Percentiles rank a stretch among this genome's conserved stretches.
Conservation (phyloP, 2,329 filamentous ascomycete genomes). For the Cladosporium sp. region DNA sequence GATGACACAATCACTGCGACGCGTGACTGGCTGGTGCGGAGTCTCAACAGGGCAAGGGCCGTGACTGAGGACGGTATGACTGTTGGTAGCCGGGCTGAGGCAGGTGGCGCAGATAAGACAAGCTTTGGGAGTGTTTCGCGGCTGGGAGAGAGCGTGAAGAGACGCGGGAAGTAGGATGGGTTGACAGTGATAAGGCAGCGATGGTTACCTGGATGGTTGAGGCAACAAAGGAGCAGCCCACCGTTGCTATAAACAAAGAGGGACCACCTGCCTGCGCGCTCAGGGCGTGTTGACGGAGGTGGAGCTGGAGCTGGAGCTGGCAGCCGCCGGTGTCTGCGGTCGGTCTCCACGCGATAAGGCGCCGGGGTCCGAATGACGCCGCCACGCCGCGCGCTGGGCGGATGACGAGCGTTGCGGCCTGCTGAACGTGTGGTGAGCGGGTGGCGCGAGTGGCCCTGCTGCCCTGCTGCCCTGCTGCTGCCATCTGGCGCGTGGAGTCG, state of each 20-base stretch:
- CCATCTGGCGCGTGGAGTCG: not conserved
- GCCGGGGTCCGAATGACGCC: not conserved
- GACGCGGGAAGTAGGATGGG: no score
- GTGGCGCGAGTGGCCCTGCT: not conserved
- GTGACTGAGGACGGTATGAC: not conserved
- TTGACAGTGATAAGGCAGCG: no score
- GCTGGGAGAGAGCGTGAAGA: no score
- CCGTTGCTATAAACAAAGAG: no score
- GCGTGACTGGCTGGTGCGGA: slow-evolving; percentile 7
- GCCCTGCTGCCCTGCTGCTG: not conserved
- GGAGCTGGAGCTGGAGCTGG: no score
- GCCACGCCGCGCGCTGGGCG: not conserved
- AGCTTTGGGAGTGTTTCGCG: slow-evolving; percentile 3
- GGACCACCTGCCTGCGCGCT: no score
- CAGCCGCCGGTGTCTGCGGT: no score
- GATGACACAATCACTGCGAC: slow-evolving; percentile 4
- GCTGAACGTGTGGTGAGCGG: slow-evolving; percentile 1
- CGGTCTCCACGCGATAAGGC: not conserved
- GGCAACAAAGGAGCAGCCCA: no score
- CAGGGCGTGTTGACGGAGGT: no score
- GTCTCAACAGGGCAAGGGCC: slow-evolving; percentile 6
- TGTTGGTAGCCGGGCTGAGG: slow-evolving; percentile 1
- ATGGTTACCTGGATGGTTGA: no score
- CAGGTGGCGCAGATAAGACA: slow-evolving; percentile 7
- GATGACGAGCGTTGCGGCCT: not conserved